Percentiles rank a stretch among this genome's conserved stretches.
These are phyloP conservation scores for Symmetrospora coprosmae DNA, from an alignment of 768 basidiomycete species.

Conservation along the genomic window DNA sequence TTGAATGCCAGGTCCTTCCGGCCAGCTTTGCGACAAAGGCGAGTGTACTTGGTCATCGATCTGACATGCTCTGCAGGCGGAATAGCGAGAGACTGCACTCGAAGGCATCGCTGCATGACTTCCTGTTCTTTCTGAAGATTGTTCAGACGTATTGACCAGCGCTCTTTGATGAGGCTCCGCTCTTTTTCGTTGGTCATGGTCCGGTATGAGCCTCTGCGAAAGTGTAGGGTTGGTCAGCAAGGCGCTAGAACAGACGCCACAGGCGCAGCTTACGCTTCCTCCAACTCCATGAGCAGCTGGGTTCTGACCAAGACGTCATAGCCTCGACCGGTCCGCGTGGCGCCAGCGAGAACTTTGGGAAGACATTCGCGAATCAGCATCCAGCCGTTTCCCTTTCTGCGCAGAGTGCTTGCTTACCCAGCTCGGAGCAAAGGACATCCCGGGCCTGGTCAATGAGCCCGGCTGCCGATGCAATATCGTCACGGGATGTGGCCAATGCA, in stretches of 20 bases:
- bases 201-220: not conserved
- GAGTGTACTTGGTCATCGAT: not conserved
- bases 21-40: not conserved
- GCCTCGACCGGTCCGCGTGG: not conserved
- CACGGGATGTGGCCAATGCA: not conserved
- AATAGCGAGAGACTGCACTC: constrained; percentile 1
- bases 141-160: not conserved
- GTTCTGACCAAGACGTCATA: constrained; percentile 14
- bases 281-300: constrained; percentile 19
- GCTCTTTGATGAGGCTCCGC: not conserved
- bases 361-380: no score
- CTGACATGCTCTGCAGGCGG: constrained; percentile 7
- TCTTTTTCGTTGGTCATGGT: not conserved
- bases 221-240: no score
- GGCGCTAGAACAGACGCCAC: no score
- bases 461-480: not conserved
- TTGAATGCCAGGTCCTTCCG: constrained; percentile 5
- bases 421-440: constrained; percentile 1
- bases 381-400: no score
- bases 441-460: not conserved
- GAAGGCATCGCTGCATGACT: not conserved
- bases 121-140: constrained; percentile 1
- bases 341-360: constrained; percentile 1
- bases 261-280: constrained; percentile 16
- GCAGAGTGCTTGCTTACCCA: not conserved